phyloP scores from a whole-genome alignment of 345 rosid species.

The Cardiospermum halicacabum region DNA sequence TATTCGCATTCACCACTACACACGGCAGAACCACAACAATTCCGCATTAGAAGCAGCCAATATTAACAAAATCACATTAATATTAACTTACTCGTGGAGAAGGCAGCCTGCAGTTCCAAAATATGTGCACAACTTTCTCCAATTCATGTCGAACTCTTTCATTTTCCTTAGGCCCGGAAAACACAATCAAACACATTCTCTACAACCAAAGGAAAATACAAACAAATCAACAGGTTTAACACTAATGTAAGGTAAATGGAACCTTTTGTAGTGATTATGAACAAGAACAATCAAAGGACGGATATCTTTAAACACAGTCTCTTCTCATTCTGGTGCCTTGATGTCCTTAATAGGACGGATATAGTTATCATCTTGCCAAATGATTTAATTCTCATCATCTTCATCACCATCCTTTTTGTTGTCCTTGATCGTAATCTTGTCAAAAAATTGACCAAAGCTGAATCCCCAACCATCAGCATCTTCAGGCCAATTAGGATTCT shows the following conservation, averaged over 20 bases:
- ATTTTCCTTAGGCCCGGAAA: slow-evolving; percentile 61
- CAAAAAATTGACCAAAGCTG: slow-evolving; percentile 66
- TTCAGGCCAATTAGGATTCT: slow-evolving; percentile 92
- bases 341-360: slow-evolving; percentile 88
- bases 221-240: no score
- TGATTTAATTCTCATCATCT: slow-evolving; percentile 64
- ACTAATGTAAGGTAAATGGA: no score
- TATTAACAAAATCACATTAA: neutral
- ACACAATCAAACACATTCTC: no score
- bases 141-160: slow-evolving; percentile 53
- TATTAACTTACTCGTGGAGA: slow-evolving; percentile 77
- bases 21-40: slow-evolving; percentile 38
- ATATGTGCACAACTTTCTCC: slow-evolving; percentile 76
- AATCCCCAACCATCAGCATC: slow-evolving; percentile 98
- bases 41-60: slow-evolving; percentile 8
- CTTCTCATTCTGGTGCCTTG: slow-evolving; percentile 78
- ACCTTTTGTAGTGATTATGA: slow-evolving; percentile 87
- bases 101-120: slow-evolving; percentile 90
- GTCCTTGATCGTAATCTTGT: slow-evolving; percentile 84
- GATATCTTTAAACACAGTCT: slow-evolving; percentile 73
- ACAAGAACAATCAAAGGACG: slow-evolving; percentile 84
- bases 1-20: slow-evolving; percentile 79
- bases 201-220: no score
- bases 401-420: slow-evolving; percentile 52
- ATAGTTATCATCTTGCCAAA: slow-evolving; percentile 90